Base-by-base conservation (phyloP, 2,329 filamentous ascomycete genomes). In the Trichophyton simii region DNA sequence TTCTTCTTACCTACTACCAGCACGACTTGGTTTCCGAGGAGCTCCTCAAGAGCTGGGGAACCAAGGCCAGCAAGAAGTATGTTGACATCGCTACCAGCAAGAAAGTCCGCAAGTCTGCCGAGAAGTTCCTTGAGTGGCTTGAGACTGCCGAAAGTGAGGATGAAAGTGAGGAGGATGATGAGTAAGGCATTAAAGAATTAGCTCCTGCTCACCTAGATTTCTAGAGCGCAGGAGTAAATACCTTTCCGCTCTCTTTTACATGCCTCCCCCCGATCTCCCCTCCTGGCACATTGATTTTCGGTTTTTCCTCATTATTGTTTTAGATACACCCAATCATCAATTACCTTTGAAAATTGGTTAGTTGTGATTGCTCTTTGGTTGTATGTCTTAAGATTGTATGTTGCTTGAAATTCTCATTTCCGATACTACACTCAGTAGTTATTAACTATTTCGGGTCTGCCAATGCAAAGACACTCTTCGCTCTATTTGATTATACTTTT, bases 1-100 rank as follows among this genome's bases (percentile, higher is more conserved):
- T 99, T 69, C 82, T 99, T 65, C 84, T 95, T 75, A 83, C 88
- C 70, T 88, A 92, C 78, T 99, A 97, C 77, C 84, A 96, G 77
- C 82, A 90, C 70, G 94, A 99, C 68, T 82, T 99, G 61, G 79
- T 96, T 69, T 85, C 82, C 59, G 94, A 99, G 79, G 91, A 96
- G 65, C 84, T 91, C 15, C 84, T 95, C 72, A 88, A 87, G 76
- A 87, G 87, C 68, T 99, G 94, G 92, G 92, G 91, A 66, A 82
- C 83, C 72, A 96, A 94, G 82, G 91, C 92, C 63, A 96, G 90
- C 84, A 96, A 95, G 87, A 96, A 96, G 80, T 97, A 97, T 74
- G 89, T 95, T 68, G 92, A 97, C 73, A 77, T 95, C 64, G 73
- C 86, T 63, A 91, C 86, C 64, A 95, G 90, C 78, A 92, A 91